Percentiles rank a stretch among this genome's conserved stretches.
phyloP scores from a whole-genome alignment of 768 basidiomycete species.

The Boletus eberwhitei region DNA sequence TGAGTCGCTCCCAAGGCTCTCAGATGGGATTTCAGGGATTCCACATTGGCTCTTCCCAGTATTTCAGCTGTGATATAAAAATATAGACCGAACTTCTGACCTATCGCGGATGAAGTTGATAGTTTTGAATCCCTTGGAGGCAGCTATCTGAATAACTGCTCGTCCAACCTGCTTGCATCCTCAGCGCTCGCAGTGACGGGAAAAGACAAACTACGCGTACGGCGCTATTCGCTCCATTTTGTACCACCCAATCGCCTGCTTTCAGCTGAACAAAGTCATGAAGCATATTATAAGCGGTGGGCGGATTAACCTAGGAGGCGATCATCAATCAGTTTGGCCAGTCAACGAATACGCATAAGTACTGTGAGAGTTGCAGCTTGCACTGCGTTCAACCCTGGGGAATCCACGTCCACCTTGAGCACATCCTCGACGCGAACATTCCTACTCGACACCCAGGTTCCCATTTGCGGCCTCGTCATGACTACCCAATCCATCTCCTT shows the following conservation, averaged over 20 bases:
- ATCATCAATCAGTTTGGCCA: background rate
- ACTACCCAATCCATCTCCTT: constrained; percentile 70
- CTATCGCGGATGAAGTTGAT: constrained; percentile 79
- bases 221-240: constrained; percentile 85
- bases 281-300: constrained; percentile 83
- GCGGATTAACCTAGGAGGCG: constrained; percentile 63
- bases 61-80: background rate
- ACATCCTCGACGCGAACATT: constrained; percentile 57
- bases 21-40: constrained; percentile 48
- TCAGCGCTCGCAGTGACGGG: background rate
- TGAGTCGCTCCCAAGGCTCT: constrained; percentile 66
- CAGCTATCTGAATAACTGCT: constrained; percentile 85
- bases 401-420: constrained; percentile 61
- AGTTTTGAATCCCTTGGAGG: constrained; percentile 63
- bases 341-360: constrained; percentile 15
- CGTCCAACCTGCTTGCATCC: constrained; percentile 61
- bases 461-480: constrained; percentile 62
- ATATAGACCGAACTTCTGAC: constrained; percentile 32
- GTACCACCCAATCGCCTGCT: constrained; percentile 76
- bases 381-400: constrained; percentile 48
- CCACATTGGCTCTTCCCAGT: constrained; percentile 47
- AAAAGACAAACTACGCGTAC: constrained; percentile 39
- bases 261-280: constrained; percentile 60
- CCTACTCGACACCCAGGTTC: constrained; percentile 67
- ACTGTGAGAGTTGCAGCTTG: constrained; percentile 78